phyloP scores from a whole-genome alignment of 2,329 filamentous ascomycete species.

The Venturia pyrina region DNA sequence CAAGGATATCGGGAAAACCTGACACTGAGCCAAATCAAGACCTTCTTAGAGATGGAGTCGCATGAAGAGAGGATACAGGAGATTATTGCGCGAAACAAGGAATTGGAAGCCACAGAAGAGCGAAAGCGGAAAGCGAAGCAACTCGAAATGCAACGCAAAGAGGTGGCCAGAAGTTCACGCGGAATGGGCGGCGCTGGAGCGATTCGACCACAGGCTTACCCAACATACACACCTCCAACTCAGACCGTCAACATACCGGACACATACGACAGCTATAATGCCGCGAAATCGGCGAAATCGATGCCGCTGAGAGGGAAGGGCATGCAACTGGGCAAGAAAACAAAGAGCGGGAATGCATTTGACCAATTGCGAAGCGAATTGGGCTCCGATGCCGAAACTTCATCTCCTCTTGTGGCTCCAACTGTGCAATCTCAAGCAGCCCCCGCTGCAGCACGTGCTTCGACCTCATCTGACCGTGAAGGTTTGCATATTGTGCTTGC shows the following conservation, averaged over 20 bases:
- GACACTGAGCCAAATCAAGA: slow-evolving; percentile 95
- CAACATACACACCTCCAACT: slow-evolving; percentile 74
- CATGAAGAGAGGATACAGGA: slow-evolving; percentile 99
- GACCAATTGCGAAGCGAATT: slow-evolving; percentile 89
- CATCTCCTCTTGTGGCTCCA: slow-evolving; percentile 56
- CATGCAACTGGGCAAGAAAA: slow-evolving; percentile 99
- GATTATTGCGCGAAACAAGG: slow-evolving; percentile 96
- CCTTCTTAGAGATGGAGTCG: slow-evolving; percentile 97
- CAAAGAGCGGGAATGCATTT: slow-evolving; percentile 94
- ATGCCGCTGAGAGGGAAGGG: slow-evolving; percentile 80
- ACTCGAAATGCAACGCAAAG: slow-evolving; percentile 96
- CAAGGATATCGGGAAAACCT: slow-evolving; percentile 94
- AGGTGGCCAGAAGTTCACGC: slow-evolving; percentile 70
- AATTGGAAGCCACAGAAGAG: slow-evolving; percentile 94
- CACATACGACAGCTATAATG: slow-evolving; percentile 88
- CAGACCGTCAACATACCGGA: slow-evolving; percentile 65
- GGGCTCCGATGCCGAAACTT: slow-evolving; percentile 73
- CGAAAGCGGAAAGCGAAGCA: slow-evolving; percentile 98
- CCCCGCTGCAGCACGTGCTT: slow-evolving; percentile 42
- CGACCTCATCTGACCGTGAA: slow-evolving; percentile 66
- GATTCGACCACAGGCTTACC: slow-evolving; percentile 72
- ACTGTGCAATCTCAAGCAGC: slow-evolving; percentile 43
- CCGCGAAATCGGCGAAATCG: slow-evolving; percentile 71
- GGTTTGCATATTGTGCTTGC: slow-evolving; percentile 80
- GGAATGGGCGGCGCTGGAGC: slow-evolving; percentile 34